Conservation (phyloP, 164 flowering plant species). For the Umbellularia californica region DNA sequence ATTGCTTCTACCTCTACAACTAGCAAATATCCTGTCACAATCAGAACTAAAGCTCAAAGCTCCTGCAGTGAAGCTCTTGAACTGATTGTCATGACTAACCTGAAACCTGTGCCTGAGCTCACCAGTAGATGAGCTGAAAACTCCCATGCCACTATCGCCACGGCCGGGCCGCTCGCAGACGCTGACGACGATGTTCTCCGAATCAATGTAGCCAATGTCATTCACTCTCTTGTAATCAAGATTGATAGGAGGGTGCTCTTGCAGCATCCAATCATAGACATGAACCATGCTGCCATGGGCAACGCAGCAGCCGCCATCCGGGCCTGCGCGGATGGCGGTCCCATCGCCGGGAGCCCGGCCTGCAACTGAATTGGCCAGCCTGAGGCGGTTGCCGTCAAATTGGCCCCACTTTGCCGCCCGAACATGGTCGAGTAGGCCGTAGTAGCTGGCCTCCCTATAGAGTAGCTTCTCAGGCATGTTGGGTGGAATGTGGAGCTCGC, state of each 20-base stretch:
- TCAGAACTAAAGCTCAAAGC: conserved; percentile 54
- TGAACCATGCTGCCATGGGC: conserved; percentile 88
- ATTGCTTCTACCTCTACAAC: conserved; percentile 83
- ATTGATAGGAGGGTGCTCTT: conserved; percentile 61
- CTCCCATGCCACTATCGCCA: conserved; percentile 78
- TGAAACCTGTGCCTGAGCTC: conserved; percentile 61
- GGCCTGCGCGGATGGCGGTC: conserved; percentile 78
- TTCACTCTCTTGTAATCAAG: conserved; percentile 80
- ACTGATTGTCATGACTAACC: conserved; percentile 55
- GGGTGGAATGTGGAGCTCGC: conserved; percentile 61
- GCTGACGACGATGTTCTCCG: conserved; percentile 46
- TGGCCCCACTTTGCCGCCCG: conserved; percentile 73
- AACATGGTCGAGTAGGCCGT: conserved; percentile 72
- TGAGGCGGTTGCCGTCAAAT: conserved; percentile 71
- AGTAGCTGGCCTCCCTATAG: conserved; percentile 63
- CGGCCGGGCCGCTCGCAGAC: conserved; percentile 64
- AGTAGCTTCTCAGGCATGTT: conserved; percentile 53
- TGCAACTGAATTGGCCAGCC: conserved; percentile 33
- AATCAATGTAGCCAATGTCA: conserved; percentile 62
- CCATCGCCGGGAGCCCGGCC: conserved; percentile 88
- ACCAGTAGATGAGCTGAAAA: conserved; percentile 55
- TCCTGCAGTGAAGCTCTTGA: conserved; percentile 76
- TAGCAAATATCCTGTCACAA: conserved; percentile 46
- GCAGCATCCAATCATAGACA: conserved; percentile 81
- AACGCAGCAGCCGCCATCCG: conserved; percentile 83